Conservation (phyloP, 169 alveolate genomes). For the Eimeria acervulina region DNA sequence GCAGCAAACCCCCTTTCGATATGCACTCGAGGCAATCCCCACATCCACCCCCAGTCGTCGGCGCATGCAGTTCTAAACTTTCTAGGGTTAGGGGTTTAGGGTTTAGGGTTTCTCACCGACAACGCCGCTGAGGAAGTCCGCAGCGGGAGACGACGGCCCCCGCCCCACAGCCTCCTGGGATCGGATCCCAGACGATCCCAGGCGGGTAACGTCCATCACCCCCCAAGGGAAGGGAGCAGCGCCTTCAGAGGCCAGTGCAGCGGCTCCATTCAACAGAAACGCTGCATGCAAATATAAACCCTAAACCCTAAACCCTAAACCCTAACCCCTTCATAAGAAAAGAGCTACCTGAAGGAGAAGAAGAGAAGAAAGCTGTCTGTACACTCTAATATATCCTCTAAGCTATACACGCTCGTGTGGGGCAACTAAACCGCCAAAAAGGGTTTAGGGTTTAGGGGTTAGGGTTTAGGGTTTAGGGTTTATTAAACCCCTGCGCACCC, state of each 20-base stretch:
- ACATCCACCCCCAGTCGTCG: too few species aligned
- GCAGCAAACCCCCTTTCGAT: too few species aligned
- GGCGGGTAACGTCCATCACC: constrained; percentile 51
- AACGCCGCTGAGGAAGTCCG: neutral
- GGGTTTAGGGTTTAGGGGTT: too few species aligned
- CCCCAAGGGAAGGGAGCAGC: constrained; percentile 81
- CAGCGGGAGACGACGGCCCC: neutral
- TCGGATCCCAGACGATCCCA: neutral
- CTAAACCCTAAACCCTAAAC: neutral
- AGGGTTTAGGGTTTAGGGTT: neutral
- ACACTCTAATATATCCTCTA: too few species aligned
- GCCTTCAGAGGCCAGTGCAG: constrained; percentile 40
- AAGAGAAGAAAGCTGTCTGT: neutral
- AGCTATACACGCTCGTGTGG: too few species aligned
- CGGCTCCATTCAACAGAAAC: constrained; percentile 31
- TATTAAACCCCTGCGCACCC: neutral
- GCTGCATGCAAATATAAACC: neutral
- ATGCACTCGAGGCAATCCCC: too few species aligned
- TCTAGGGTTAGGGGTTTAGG: neutral
- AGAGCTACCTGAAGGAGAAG: too few species aligned
- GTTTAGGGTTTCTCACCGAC: constrained; percentile 23
- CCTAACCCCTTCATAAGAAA: neutral
- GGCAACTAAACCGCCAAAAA: too few species aligned
- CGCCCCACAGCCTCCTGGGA: neutral
- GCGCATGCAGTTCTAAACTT: too few species aligned